Base-by-base conservation (phyloP, 2,329 filamentous ascomycete genomes). In the Colletotrichum noveboracense region DNA sequence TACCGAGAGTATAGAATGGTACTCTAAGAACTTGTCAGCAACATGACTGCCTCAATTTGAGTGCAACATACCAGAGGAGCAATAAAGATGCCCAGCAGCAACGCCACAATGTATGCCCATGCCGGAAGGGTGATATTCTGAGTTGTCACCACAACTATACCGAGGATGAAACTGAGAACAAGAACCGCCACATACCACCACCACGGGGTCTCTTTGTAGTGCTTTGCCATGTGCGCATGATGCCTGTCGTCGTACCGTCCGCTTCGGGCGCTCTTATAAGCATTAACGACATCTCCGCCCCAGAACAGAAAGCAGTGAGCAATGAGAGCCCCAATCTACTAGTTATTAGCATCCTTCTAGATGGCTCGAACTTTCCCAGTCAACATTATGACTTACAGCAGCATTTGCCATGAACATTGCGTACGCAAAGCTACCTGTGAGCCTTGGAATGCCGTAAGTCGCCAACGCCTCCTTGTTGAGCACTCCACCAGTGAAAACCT, bases 391-490 rank as follows among this genome's bases (percentile, higher is more conserved):
- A 85, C 87, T 80, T 82, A 89, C 88, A 36, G 90, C 89, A 76
- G 88, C 88, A 80, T 91, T 91, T 3, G 89, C 88, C 83, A 91
- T 91, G 76, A 91, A 87, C 84, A 91, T 85, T 3, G 86, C 82
- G 60, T 87, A 90, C 0, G 88, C 89, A 77, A 91, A 91, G 1
- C 81, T 85, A 2, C 88, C 89, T 0, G 86, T 86, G 4, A 91
- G 79, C 9, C 79, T 84, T 0, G 90, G 90, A 4, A 88, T 74
- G 3, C 90, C 90, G 65, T 86, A 84, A 30, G 83, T 78, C 0
- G 80, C 80, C 28, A 91, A 70, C 1, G 86, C 85, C 0, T 80
- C 76, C 71, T 87, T 73, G 76, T 89, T 80, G 26, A 91, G 82
- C 16, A 88, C 75, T 28, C 84, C 85, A 3, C 82, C 82, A 4